Evolutionary conservation across 139 green algal species (phyloP).

Genomic region (Trebouxia sp.): DNA sequence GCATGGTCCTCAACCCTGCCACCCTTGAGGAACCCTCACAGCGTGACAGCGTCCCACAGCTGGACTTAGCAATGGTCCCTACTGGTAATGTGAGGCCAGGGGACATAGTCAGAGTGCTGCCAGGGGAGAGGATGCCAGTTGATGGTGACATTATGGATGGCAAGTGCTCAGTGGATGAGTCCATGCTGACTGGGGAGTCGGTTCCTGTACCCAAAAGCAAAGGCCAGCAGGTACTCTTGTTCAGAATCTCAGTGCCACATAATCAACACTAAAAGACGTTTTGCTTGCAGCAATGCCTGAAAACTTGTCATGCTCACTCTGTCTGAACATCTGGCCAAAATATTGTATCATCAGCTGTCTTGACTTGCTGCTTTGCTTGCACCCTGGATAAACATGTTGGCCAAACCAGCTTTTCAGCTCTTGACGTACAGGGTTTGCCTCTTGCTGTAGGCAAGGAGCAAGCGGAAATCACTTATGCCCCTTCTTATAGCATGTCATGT

Average conservation of each 20-base stretch:
- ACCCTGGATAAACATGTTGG: neutral
- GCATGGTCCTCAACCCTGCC: slow-evolving; percentile 69
- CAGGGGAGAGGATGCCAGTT: slow-evolving; percentile 87
- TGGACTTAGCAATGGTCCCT: slow-evolving; percentile 56
- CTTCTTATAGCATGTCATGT: no score
- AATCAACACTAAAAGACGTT: no score
- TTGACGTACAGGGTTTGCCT: no score
- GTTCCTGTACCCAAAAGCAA: slow-evolving; percentile 52
- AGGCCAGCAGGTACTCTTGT: slow-evolving; percentile 35
- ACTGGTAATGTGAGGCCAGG: slow-evolving; percentile 47
- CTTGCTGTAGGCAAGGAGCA: no score
- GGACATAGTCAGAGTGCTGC: slow-evolving; percentile 77
- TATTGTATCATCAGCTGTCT: neutral
- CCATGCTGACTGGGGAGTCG: slow-evolving; percentile 83
- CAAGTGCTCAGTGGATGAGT: slow-evolving; percentile 78
- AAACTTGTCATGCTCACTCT: neutral
- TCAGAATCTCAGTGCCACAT: no score
- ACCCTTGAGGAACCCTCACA: neutral
- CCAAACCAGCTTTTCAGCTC: no score
- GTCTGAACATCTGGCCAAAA: neutral
- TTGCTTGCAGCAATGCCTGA: neutral
- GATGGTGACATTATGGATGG: slow-evolving; percentile 83
- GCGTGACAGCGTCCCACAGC: neutral
- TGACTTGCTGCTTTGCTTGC: neutral
- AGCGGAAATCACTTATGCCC: no score